Base-by-base conservation (phyloP, 2,329 filamentous ascomycete species). In the Teratosphaeria gauchensis region DNA sequence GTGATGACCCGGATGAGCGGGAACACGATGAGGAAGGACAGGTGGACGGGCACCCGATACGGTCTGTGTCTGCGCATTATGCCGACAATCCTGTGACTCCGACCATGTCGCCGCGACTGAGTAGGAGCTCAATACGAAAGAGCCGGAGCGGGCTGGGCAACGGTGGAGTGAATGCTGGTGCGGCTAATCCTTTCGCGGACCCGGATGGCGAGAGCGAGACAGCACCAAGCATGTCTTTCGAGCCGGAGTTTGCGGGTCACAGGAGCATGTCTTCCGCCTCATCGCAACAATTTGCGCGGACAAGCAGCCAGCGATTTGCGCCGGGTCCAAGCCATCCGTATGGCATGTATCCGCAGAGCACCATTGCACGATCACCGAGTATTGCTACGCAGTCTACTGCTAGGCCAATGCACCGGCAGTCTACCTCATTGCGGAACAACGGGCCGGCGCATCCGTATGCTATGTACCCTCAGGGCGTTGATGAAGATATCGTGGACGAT, bases 321-420 rank as follows among this genome's bases (percentile, higher is more conserved):
- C 82, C 85, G 1, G 84, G 82, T 3, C 90, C 90, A 19, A 94
- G 89, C 56, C 88, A 94, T 72, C 89, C 90, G 0, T 95, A 95
- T 71, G 84, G 83, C 65, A 87, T 92, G 84, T 95, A 95, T 72
- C 84, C 87, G 6, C 90, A 95, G 70, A 82, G 84, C 58, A 82
- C 87, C 57, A 69, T 75, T 70, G 76, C 65, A 67, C 78, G 84
- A 58, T 81, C 84, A 8, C 77, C 81, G 28, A 92, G 89, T 68
- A 77, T 87, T 42, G 82, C 84, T n/a, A 90, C 89, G 21, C 83
- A 85, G 14, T 85, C 88, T 7, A 91, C 89, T 12, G 76, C 82
- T 52, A 82, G 80, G 28, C 74, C 80, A 8, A 81, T 85, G 2
- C 84, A 86, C 65, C 82, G 79, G 55, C 84, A 67, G 61, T 65